Evolutionary conservation across 2,329 filamentous ascomycete species (phyloP), one percentile per base, ranked within the genome.

Genomic region (Penicillium capsulatum): DNA sequence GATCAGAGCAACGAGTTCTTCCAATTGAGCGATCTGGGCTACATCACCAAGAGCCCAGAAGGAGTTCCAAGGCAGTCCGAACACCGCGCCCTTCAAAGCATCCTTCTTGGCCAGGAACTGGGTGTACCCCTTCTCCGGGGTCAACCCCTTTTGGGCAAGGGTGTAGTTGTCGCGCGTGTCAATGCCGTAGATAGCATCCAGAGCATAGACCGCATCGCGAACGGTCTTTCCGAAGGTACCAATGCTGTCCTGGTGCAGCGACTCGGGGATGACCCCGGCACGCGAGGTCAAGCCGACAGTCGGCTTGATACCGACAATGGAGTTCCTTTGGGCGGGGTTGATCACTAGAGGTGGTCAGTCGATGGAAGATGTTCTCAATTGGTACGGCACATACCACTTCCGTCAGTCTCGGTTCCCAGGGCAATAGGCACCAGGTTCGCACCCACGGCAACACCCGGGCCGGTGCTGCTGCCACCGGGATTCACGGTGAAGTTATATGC

Each of bases 331-430:
- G 1, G 84, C 83, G 0, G 85, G 85, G 57, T 79, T 81, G 55
- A 87, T 86, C 11, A 89, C 73, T 38, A 17, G 47, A 24, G 3
- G 30, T 14, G 17, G 32, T 47, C 31, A 49, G 31, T 24, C 20
- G 17, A 27, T 13, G 15, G 1, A 22, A 17, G 7, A 9, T 22
- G 9, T 14, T 24, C 7, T 24, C 11, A 28, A 11, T 11, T 28
- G 26, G 26, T 7, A 11, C n/a, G 10, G 11, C n/a, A 28, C 26
- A 19, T 49, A 72, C 70, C 72, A 63, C 76, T 80, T 3, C 77
- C 83, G 56, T 88, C 83, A 0, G 84, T 88, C 65, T 89, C 85
- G 0, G 84, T 88, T 1, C 84, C 86, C 0, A 89, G 59, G 0
- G 81, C 71, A 55, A 86, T 83, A 0, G 79, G 67, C 16, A 80